Evolutionary conservation across 192 early-diverging fungal species (phyloP), one percentile per base, ranked within the genome.

Genomic region (Rhizoclosmatium sp.): DNA sequence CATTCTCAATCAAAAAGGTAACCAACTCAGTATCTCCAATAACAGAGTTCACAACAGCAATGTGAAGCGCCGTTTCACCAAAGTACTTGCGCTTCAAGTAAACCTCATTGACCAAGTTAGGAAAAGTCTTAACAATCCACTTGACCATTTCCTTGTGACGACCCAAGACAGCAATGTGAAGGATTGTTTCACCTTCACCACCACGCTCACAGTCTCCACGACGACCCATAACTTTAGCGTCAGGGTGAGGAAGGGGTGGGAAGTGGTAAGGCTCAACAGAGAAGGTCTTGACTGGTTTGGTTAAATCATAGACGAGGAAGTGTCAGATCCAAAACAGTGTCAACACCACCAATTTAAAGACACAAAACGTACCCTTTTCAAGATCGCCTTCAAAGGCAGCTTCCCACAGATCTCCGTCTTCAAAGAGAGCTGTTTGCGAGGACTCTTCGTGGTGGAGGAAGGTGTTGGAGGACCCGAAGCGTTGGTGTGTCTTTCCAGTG

Each of bases 141-240:
- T 44, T 4, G 16, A 61, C 44, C 56, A 78, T 23, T 14, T 75
- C 59, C 19, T 46, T 75, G 59, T 70, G 77, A 14, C 47, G 59
- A 2, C 19, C 9, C 16, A 78, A 39, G 5, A 78, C 58, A 5
- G 77, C 77, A 42, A 78, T 59, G 68, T 78, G 77, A 16, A 78
- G 69, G 7, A 78, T 46, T 14, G 77, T 78, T 62, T 78, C 77
- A 2, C 77, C 77, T 49, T 78, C 77, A 49, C 46, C 67, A 41
- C 67, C 66, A 49, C 77, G 77, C 45, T 78, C 77, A 54, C 31
- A 60, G 3, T 54, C 65, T 3, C 77, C 77, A 46, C 77, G 66
- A 1, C 12, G 48, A 64, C 75, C 64, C 4, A 62, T 0, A 0
- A 19, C 46, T 68, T 68, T 5, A 2, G 39, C 65, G 51, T 54